Evolutionary conservation across 495 filamentous ascomycete genomes (phyloP).

Genomic region (Xylaria grammica): DNA sequence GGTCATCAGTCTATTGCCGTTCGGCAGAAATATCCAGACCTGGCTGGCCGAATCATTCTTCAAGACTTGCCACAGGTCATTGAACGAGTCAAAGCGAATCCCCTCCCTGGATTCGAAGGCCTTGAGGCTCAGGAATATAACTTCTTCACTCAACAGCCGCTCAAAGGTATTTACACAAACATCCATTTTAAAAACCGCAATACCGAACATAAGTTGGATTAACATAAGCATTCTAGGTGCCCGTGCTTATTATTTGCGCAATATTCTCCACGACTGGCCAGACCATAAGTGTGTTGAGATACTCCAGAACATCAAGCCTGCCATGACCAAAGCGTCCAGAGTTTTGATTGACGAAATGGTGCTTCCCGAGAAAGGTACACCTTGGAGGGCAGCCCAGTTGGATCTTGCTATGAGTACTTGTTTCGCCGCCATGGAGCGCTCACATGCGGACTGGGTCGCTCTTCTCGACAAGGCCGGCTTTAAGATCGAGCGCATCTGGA

Average conservation of each 20-base stretch:
- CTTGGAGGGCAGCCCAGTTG: slow-evolving; percentile 42
- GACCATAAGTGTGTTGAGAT: slow-evolving; percentile 44
- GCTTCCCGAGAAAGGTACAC: slow-evolving; percentile 34
- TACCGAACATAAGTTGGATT: not conserved
- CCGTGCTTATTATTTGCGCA: slow-evolving; percentile 51
- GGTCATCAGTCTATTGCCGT: slow-evolving; percentile 52
- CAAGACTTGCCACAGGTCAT: slow-evolving; percentile 52
- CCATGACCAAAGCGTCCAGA: slow-evolving; percentile 42
- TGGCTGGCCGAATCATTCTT: slow-evolving; percentile 49
- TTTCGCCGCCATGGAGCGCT: slow-evolving; percentile 39
- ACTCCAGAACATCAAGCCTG: slow-evolving; percentile 37
- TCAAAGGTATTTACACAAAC: slow-evolving; percentile 29
- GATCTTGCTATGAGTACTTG: slow-evolving; percentile 53
- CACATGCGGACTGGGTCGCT: slow-evolving; percentile 36
- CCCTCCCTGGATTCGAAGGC: slow-evolving; percentile 13
- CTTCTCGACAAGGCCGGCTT: slow-evolving; percentile 44
- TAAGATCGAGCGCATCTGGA: slow-evolving; percentile 43
- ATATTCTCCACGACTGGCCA: slow-evolving; percentile 51
- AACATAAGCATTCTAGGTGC: slow-evolving; percentile 35
- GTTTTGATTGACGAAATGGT: slow-evolving; percentile 54
- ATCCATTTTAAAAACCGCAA: not conserved
- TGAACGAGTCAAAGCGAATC: slow-evolving; percentile 22
- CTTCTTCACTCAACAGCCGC: slow-evolving; percentile 31
- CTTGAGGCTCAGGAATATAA: slow-evolving; percentile 36
- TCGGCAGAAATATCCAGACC: slow-evolving; percentile 42